Percentiles rank a stretch among this genome's conserved stretches.
Conservation (phyloP, 1,284 basidiomycete species). For the Hemileia vastatrix region DNA sequence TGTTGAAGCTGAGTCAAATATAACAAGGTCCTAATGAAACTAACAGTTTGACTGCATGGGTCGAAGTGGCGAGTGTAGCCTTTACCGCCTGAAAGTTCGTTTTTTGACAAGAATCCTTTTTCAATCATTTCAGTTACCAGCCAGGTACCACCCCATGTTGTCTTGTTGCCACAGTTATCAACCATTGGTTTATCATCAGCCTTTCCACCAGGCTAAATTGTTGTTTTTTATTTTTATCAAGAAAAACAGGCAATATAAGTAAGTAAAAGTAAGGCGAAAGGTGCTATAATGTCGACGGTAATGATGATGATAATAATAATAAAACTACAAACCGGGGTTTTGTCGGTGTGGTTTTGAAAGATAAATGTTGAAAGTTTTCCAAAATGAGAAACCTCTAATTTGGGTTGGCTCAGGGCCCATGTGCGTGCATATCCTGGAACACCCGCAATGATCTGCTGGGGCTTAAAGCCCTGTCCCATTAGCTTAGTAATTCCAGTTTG, state of each 20-base stretch:
- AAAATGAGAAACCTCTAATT: background rate
- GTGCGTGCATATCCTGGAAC: slow-evolving; percentile 16
- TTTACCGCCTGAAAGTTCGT: slow-evolving; percentile 10
- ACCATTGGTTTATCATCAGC: background rate
- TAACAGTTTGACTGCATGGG: slow-evolving; percentile 12
- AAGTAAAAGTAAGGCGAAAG: too few relatives aligned
- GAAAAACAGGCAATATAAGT: too few relatives aligned
- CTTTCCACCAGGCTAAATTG: background rate
- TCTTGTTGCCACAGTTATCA: background rate
- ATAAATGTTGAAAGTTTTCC: background rate
- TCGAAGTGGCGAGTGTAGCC: slow-evolving; percentile 18
- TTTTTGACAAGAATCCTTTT: slow-evolving; percentile 1
- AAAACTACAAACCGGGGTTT: slow-evolving; percentile 15
- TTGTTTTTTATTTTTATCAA: too few relatives aligned
- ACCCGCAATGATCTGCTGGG: slow-evolving; percentile 10
- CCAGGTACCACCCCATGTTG: background rate
- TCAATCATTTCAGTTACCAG: background rate
- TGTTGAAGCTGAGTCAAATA: background rate
- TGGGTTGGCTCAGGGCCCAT: slow-evolving; percentile 1
- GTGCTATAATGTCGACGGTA: too few relatives aligned
- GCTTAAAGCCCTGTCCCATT: slow-evolving; percentile 9
- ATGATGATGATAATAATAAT: too few relatives aligned
- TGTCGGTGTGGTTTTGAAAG: slow-evolving; percentile 16
- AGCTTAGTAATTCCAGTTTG: slow-evolving; percentile 1
- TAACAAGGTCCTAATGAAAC: background rate